phyloP scores from a whole-genome alignment of 495 filamentous ascomycete species.

The Haplographium delicatum region DNA sequence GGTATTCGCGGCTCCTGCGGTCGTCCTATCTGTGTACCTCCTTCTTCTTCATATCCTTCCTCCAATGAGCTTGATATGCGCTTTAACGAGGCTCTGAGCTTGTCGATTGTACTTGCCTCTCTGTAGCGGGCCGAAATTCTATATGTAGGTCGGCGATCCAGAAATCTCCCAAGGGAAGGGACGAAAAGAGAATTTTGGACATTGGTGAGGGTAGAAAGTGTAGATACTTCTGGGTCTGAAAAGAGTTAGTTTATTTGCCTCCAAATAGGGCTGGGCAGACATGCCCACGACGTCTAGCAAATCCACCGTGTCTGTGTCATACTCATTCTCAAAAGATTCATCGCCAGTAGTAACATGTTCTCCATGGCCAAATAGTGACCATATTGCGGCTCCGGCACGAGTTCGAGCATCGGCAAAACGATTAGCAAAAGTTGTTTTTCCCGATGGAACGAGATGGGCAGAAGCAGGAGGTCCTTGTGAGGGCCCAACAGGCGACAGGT shows the following conservation, averaged over 20 bases:
- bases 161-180: slow-evolving; percentile 54
- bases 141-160: slow-evolving; percentile 70
- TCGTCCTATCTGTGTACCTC: background rate
- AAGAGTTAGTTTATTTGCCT: slow-evolving; percentile 9
- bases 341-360: background rate
- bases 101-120: slow-evolving; percentile 20
- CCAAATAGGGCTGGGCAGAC: slow-evolving; percentile 17
- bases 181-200: slow-evolving; percentile 74
- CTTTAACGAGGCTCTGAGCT: slow-evolving; percentile 9
- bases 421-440: background rate
- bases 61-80: slow-evolving; percentile 15
- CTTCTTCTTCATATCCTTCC: slow-evolving; percentile 16
- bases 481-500: background rate
- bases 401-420: slow-evolving; percentile 2
- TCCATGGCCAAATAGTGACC: slow-evolving; percentile 5
- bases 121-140: slow-evolving; percentile 48
- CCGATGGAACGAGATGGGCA: background rate
- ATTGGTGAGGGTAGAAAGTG: slow-evolving; percentile 68
- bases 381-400: background rate
- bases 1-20: background rate
- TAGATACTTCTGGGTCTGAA: slow-evolving; percentile 66
- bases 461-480: background rate
- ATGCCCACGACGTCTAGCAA: slow-evolving; percentile 66
- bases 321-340: slow-evolving; percentile 29
- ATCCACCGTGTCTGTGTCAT: slow-evolving; percentile 57